A percentile compares a stretch with the other conserved stretches of the same genome.
Conservation (phyloP, 805 yeast genomes). For the Ogataea degrootiae region DNA sequence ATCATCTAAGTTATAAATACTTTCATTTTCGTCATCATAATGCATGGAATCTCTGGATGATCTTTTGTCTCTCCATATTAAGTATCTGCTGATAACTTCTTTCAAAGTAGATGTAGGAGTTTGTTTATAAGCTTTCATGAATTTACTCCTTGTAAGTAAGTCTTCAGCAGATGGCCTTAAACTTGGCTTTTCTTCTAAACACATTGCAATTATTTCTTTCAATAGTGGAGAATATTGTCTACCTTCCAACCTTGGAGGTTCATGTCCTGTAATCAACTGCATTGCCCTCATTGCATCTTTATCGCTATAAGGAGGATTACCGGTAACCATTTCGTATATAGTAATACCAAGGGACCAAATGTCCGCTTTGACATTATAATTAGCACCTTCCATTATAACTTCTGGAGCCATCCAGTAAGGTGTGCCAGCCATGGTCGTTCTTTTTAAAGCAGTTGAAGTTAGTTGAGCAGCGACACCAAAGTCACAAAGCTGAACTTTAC, state of each 20-base stretch:
- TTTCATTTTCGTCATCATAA: conserved; percentile 39
- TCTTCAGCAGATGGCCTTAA: conserved; percentile 88
- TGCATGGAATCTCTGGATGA: conserved; percentile 48
- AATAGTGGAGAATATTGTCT: conserved; percentile 68
- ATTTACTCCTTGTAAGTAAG: conserved; percentile 58
- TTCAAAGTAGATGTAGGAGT: conserved; percentile 57
- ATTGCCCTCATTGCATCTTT: conserved; percentile 93
- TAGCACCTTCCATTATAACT: conserved; percentile 86
- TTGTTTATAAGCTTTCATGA: conserved; percentile 59
- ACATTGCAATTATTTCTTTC: conserved; percentile 85
- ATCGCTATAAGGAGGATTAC: conserved; percentile 96
- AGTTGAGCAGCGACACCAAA: conserved; percentile 98
- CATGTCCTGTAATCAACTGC: conserved; percentile 86
- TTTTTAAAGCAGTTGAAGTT: conserved; percentile 64
- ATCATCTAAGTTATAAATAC: conserved; percentile 21
- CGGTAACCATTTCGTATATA: conserved; percentile 89
- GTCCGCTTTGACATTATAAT: conserved; percentile 88
- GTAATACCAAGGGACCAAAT: conserved; percentile 98
- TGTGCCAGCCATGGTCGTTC: conserved; percentile 94
- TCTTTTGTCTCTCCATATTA: conserved; percentile 70
- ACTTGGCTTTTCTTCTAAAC: conserved; percentile 89
- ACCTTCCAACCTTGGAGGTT: conserved; percentile 94
- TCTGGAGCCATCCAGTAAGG: conserved; percentile 99
- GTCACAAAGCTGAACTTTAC: conserved; percentile 88
- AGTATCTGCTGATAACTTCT: conserved; percentile 70